phyloP scores from a whole-genome alignment of 2,329 filamentous ascomycete genomes.

The Exophiala oligosperma region DNA sequence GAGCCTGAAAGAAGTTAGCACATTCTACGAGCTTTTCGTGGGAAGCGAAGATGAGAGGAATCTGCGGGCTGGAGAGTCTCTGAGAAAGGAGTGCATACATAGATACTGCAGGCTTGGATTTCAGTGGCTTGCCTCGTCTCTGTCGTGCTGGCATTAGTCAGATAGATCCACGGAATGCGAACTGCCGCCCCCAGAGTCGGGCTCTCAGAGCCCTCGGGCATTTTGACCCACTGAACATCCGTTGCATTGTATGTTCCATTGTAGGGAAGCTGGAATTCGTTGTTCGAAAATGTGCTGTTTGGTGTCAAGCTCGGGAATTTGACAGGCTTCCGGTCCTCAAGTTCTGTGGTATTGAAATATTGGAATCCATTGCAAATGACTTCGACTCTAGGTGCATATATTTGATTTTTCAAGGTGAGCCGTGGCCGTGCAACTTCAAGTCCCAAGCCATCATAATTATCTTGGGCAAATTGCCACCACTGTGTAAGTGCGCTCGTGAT shows the following conservation, averaged over 20 bases:
- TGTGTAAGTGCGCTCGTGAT: constrained; percentile 15
- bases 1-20: constrained; percentile 3
- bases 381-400: constrained; percentile 21
- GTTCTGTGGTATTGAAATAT: constrained; percentile 10
- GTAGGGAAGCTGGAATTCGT: constrained; percentile 18
- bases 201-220: constrained; percentile 16
- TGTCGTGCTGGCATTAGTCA: not conserved
- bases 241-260: constrained; percentile 14
- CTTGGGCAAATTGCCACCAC: constrained; percentile 17
- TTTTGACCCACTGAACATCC: constrained; percentile 19
- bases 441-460: constrained; percentile 19
- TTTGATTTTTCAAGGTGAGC: constrained; percentile 10
- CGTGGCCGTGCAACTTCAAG: constrained; percentile 11
- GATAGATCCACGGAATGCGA: constrained; percentile 14
- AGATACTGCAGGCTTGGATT: constrained; percentile 24
- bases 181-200: constrained; percentile 16
- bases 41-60: too few species aligned
- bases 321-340: constrained; percentile 8
- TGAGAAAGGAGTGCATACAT: not conserved
- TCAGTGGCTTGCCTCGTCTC: constrained; percentile 13
- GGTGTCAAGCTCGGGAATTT: constrained; percentile 22
- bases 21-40: not conserved
- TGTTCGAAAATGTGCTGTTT: constrained; percentile 8
- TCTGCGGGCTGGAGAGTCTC: not conserved
- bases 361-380: constrained; percentile 18